Conservation (phyloP, 169 alveolate species). For the Eimeria necatrix region DNA sequence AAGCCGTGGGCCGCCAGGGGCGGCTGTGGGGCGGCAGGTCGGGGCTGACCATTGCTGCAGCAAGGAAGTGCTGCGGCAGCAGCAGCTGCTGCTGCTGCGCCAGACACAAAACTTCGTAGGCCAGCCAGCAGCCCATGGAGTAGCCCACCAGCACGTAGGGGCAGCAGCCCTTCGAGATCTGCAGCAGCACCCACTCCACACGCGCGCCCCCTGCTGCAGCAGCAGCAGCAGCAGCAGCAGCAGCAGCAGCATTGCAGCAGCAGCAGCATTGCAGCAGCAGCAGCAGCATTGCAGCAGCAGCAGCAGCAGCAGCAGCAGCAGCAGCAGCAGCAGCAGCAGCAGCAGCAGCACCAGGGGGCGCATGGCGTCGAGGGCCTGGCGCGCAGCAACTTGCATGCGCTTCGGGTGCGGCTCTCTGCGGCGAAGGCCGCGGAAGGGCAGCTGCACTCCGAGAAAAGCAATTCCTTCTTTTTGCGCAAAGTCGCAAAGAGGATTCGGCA, state of each 20-base stretch:
- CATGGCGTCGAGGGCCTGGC: background rate
- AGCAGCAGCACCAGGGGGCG: conserved; percentile 33
- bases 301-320: too few relatives aligned
- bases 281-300: too few relatives aligned
- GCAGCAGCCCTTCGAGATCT: background rate
- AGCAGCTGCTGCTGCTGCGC: background rate
- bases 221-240: too few relatives aligned
- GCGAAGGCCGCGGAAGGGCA: conserved; percentile 14
- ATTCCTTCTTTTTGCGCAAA: background rate
- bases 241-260: too few relatives aligned
- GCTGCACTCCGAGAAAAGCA: background rate
- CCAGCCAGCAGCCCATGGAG: conserved; percentile 73
- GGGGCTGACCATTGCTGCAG: conserved; percentile 68
- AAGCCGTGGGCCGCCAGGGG: conserved; percentile 31
- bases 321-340: too few relatives aligned
- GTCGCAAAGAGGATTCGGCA: conserved; percentile 39
- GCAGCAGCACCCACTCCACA: background rate
- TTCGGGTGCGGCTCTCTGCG: conserved; percentile 21
- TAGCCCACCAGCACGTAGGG: conserved; percentile 66
- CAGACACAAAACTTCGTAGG: conserved; percentile 30
- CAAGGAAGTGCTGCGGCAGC: conserved; percentile 33
- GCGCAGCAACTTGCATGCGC: background rate
- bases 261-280: too few relatives aligned
- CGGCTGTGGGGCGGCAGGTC: background rate
- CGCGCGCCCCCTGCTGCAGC: too few relatives aligned